These are phyloP conservation scores for Persicaria maculosa DNA, from an alignment of 148 eudicot species.

Conservation along the genomic window DNA sequence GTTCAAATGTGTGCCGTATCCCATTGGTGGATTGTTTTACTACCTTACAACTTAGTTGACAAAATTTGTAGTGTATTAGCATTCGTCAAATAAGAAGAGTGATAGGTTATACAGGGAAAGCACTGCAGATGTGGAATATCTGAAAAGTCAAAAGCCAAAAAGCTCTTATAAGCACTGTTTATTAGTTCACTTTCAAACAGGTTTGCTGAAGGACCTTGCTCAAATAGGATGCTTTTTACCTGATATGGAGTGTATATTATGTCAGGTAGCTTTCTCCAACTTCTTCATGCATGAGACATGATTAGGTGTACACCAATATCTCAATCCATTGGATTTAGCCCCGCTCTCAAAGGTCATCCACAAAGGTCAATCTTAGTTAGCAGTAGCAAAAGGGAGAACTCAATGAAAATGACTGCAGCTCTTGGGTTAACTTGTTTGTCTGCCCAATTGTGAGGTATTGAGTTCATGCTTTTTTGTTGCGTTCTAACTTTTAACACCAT, in stretches of 20 bases:
- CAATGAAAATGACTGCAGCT: conserved; percentile 5
- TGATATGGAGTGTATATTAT: not conserved
- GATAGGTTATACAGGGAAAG: not conserved
- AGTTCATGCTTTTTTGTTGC: not conserved
- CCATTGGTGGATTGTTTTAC: not conserved
- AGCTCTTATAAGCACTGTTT: not conserved
- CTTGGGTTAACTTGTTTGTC: not conserved
- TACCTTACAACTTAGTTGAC: not conserved
- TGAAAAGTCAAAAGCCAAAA: not conserved
- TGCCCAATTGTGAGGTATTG: conserved; percentile 2
- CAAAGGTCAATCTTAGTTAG: conserved; percentile 10
- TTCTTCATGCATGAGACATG: conserved; percentile 8
- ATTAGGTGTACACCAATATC: conserved; percentile 10
- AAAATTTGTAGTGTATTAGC: not conserved
- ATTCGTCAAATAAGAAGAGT: not conserved
- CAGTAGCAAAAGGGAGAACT: not conserved
- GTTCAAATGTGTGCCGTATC: not conserved
- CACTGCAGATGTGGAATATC: not conserved
- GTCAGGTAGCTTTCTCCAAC: conserved; percentile 2
- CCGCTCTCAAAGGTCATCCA: not conserved
- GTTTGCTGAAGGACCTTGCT: conserved; percentile 9
- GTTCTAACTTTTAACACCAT: not conserved
- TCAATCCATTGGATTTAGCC: conserved; percentile 5
- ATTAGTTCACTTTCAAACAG: not conserved
- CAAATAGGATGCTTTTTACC: conserved; percentile 9